Percentiles rank a stretch among this genome's conserved stretches.
These are phyloP conservation scores for Eucalyptus curtisii DNA, from an alignment of 345 rosid species.

Conservation along the genomic window DNA sequence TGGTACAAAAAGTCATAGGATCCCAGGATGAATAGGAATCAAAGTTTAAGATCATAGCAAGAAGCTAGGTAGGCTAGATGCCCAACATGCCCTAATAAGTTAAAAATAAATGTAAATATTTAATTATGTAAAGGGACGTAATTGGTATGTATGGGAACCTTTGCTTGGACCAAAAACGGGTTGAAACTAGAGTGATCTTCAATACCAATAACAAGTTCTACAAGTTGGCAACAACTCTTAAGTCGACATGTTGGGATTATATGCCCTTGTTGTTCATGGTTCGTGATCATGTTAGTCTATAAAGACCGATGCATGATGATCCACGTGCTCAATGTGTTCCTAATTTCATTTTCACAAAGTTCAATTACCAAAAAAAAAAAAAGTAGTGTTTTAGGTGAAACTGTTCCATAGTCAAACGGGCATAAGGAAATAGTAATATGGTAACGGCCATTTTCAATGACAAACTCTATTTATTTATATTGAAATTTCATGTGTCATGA, in stretches of 20 bases:
- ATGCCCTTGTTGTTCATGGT: background rate
- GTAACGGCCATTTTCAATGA: accelerated
- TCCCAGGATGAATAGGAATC: background rate
- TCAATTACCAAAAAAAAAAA: background rate
- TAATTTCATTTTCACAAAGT: background rate
- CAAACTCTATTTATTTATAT: background rate
- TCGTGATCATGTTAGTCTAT: background rate
- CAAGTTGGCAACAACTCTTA: background rate
- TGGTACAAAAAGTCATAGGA: background rate
- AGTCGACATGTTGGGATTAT: background rate
- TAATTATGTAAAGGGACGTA: background rate
- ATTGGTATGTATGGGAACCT: background rate
- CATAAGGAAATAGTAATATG: background rate
- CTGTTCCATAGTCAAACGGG: background rate
- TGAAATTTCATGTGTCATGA: accelerated
- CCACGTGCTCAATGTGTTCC: background rate
- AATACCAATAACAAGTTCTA: background rate
- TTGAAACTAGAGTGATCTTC: background rate
- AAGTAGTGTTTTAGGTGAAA: background rate
- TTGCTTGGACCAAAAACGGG: background rate
- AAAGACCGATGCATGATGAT: accelerated
- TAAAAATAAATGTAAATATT: background rate
- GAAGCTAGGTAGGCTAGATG: background rate
- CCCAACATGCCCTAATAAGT: background rate
- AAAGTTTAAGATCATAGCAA: background rate